Conservation (phyloP, 768 basidiomycete species). For the Amanita rubescens region DNA sequence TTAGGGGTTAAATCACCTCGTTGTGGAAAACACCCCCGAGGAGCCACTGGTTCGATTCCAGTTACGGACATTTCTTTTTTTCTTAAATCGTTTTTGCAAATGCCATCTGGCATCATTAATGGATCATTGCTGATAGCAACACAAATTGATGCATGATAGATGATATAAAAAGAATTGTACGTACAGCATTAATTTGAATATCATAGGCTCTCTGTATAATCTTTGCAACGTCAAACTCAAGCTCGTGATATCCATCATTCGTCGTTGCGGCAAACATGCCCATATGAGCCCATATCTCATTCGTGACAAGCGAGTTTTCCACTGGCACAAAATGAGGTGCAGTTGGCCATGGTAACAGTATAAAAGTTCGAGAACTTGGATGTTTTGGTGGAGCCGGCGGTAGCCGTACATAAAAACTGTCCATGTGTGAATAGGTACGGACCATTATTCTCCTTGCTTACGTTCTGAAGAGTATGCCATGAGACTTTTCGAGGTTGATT, state of each 20-base stretch:
- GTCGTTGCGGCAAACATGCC: constrained; percentile 78
- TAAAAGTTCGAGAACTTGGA: constrained; percentile 61
- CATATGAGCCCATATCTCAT: constrained; percentile 82
- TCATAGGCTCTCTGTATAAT: constrained; percentile 41
- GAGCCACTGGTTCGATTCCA: constrained; percentile 9
- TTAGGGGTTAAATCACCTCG: constrained; percentile 8
- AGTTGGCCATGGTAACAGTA: constrained; percentile 58
- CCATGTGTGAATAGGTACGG: background rate
- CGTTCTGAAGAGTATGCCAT: constrained; percentile 69
- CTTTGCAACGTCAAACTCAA: constrained; percentile 63
- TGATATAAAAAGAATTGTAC: too few species aligned
- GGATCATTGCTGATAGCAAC: too few species aligned
- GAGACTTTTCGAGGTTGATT: constrained; percentile 47
- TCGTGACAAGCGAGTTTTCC: constrained; percentile 56
- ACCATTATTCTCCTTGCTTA: constrained; percentile 29
- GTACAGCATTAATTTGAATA: background rate
- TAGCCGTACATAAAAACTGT: constrained; percentile 74
- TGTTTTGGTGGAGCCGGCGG: constrained; percentile 58
- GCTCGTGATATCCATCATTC: constrained; percentile 87
- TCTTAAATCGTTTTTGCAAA: background rate
- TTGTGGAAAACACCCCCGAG: constrained; percentile 4
- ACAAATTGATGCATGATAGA: too few species aligned
- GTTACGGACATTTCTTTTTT: constrained; percentile 5
- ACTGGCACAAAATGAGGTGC: constrained; percentile 54
- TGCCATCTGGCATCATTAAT: too few species aligned